Evolutionary conservation across 257 asterid genomes (phyloP), one percentile per base, ranked within the genome.

Genomic region (Striga asiatica): DNA sequence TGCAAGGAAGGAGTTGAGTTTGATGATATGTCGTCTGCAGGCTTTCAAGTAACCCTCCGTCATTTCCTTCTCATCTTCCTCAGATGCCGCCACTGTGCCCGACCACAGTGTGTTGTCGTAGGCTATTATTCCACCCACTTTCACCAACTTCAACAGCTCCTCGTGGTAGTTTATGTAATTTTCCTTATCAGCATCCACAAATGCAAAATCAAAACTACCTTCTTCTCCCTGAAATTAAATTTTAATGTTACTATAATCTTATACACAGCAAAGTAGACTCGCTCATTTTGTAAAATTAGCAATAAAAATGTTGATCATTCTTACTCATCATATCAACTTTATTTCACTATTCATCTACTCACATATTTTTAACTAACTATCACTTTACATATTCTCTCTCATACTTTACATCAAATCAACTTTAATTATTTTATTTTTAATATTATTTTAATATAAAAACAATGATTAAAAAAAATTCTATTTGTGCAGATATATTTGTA

Each of bases 161-260:
- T 79, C 81, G 50, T 82, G 92, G 62, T 82, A 82, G 50, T 76
- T 70, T 5, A 76, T 53, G 69, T 82, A 82, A 56, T 79, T 82
- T 20, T 74, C 79, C 46, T 82, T 82, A 28, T 82, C 92, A 0
- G 92, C 92, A n/a, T 82, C 92, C 23, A 82, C 92, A 19, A 82
- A 82, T 20, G 78, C 85, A 52, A 79, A 82, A 25, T 82, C 87
- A 19, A 76, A 81, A 3, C 78, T 64, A 43, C 78, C 91, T 55
- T 60, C 80, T 45, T 81, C 72, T 20, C 84, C 89, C 89, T 81
- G 4, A 8, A 19, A 4, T 10, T 19, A 2, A 20, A 12, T 1
- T 39, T 39, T 0, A 47, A 21, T 5, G 2, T 3, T 9, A 9
- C 9, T 32, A 21, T 4, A 19, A 34, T 34, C n/a, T n/a, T n/a